These are phyloP conservation scores for Mycosarcoma maydis DNA, from an alignment of 1,284 basidiomycete species.

Conservation along the genomic window DNA sequence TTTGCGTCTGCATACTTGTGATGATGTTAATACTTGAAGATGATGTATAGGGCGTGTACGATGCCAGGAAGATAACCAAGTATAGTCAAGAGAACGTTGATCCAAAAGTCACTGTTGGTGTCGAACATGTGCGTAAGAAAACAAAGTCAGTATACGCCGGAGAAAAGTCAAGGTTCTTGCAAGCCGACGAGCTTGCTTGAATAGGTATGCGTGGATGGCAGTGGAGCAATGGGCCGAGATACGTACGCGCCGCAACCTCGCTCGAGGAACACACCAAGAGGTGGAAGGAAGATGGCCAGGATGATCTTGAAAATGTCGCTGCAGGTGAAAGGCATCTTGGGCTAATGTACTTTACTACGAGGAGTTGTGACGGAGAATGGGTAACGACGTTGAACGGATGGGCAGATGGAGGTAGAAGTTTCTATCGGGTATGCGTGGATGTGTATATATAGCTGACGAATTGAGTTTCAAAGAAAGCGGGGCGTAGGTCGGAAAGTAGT, in stretches of 20 bases:
- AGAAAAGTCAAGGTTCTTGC: too few species aligned
- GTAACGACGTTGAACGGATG: conserved; percentile 1
- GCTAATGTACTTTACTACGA: not conserved
- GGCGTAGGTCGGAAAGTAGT: too few species aligned
- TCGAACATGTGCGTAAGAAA: not conserved
- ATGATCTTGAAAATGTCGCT: conserved; percentile 54
- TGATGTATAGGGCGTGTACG: conserved; percentile 62
- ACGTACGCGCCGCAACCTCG: conserved; percentile 45
- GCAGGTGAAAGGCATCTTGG: conserved; percentile 62
- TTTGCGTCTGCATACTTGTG: too few species aligned
- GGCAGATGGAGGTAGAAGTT: not conserved
- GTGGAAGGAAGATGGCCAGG: conserved; percentile 48
- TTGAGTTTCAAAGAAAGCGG: too few species aligned
- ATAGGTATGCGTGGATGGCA: not conserved
- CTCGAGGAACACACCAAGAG: conserved; percentile 50
- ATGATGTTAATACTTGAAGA: conserved; percentile 60
- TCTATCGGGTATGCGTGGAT: too few species aligned
- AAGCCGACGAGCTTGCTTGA: too few species aligned
- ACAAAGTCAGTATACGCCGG: not conserved
- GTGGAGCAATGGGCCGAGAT: not conserved
- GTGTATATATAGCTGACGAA: too few species aligned
- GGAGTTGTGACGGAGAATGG: not conserved
- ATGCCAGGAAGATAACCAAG: conserved; percentile 59
- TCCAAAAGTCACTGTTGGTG: conserved; percentile 38
- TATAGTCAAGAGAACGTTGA: conserved; percentile 58